Evolutionary conservation across 306 rosid genomes (phyloP).

Genomic region (Carpinus fangiana): DNA sequence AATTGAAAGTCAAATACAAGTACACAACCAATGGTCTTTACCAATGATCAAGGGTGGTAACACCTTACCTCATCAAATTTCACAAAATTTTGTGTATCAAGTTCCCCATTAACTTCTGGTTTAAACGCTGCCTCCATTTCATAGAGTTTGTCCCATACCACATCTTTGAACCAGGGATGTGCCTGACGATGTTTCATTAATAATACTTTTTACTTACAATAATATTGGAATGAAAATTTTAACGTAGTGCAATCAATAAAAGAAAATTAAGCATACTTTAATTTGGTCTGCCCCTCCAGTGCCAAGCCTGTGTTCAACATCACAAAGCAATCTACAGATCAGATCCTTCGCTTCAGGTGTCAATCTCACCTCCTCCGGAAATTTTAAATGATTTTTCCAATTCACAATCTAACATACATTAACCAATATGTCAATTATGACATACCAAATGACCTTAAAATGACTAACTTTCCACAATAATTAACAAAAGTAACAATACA

Average conservation of each 20-base stretch:
- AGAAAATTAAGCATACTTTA: slow-evolving; percentile 47
- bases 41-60: slow-evolving; percentile 14
- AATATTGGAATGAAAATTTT: slow-evolving; percentile 2
- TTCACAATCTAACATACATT: slow-evolving; percentile 64
- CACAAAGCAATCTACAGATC: slow-evolving; percentile 76
- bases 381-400: slow-evolving; percentile 91
- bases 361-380: slow-evolving; percentile 80
- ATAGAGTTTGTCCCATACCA: slow-evolving; percentile 70
- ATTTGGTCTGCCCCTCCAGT: slow-evolving; percentile 68
- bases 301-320: slow-evolving; percentile 77
- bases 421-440: slow-evolving; percentile 19
- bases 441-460: neutral
- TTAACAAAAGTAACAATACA: neutral
- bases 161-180: slow-evolving; percentile 93
- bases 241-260: neutral
- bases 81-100: slow-evolving; percentile 97
- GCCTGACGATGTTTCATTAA: slow-evolving; percentile 41
- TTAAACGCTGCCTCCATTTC: slow-evolving; percentile 90
- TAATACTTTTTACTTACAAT: slow-evolving; percentile 9
- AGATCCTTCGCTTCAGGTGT: slow-evolving; percentile 86
- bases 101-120: slow-evolving; percentile 83
- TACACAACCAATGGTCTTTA: neutral
- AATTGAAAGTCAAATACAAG: neutral
- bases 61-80: slow-evolving; percentile 77
- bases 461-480: neutral